A percentile compares a stretch with the other conserved stretches of the same genome.
These are phyloP conservation scores for Penicillium sp. DNA, from an alignment of 2,329 filamentous ascomycete species.

Conservation along the genomic window DNA sequence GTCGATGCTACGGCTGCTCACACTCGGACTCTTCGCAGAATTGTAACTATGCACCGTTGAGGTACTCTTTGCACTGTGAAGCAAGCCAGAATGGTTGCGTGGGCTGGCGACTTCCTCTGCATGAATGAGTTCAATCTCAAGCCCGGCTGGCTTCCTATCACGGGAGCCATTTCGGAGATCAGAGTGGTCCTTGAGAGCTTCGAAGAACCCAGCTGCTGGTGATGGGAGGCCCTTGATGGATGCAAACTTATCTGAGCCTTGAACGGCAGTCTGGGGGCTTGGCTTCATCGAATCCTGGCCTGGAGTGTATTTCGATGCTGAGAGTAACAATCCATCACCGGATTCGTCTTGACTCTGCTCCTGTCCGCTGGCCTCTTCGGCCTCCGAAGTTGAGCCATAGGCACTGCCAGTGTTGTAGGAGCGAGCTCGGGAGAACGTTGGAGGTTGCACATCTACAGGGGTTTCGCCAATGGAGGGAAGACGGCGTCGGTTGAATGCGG, in stretches of 20 bases:
- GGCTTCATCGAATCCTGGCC: slow-evolving; percentile 36
- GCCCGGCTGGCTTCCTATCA: slow-evolving; percentile 73
- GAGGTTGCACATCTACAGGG: slow-evolving; percentile 53
- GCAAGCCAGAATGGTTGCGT: slow-evolving; percentile 56
- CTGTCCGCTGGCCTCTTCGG: slow-evolving; percentile 27
- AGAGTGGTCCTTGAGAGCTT: slow-evolving; percentile 60
- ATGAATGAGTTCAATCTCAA: slow-evolving; percentile 63
- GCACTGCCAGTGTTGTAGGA: slow-evolving; percentile 45
- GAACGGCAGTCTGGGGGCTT: slow-evolving; percentile 64
- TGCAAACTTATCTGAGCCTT: slow-evolving; percentile 64
- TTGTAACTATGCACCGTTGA: slow-evolving; percentile 49
- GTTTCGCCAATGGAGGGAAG: slow-evolving; percentile 77
- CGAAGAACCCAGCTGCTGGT: slow-evolving; percentile 64
- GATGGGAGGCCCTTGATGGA: slow-evolving; percentile 64
- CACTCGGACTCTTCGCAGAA: slow-evolving; percentile 55
- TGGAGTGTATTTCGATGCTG: slow-evolving; percentile 49
- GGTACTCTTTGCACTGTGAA: slow-evolving; percentile 42
- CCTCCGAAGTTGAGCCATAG: slow-evolving; percentile 51
- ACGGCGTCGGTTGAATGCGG: slow-evolving; percentile 62
- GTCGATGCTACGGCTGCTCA: slow-evolving; percentile 68
- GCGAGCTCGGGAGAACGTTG: slow-evolving; percentile 41
- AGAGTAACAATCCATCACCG: slow-evolving; percentile 41
- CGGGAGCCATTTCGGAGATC: slow-evolving; percentile 62
- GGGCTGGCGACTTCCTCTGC: slow-evolving; percentile 51
- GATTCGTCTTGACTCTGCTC: slow-evolving; percentile 31